Percentiles rank a stretch among this genome's conserved stretches.
These are phyloP conservation scores for Vaccinium darrowii DNA, from an alignment of 148 eudicot genomes.

Conservation along the genomic window DNA sequence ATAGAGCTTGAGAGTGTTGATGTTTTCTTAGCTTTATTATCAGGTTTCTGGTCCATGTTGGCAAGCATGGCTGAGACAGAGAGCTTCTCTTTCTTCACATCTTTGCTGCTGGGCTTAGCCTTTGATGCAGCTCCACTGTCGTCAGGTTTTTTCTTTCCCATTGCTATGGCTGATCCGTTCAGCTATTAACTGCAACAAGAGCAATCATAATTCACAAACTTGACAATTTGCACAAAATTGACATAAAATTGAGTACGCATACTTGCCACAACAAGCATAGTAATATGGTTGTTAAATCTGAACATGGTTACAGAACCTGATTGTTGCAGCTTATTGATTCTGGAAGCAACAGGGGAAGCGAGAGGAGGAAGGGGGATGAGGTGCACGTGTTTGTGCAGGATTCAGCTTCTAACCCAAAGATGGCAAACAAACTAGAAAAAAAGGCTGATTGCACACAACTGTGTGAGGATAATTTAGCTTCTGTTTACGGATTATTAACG, in stretches of 20 bases:
- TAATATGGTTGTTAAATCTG: too few species aligned
- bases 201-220: not conserved
- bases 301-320: too few species aligned
- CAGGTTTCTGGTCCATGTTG: conserved; percentile 38
- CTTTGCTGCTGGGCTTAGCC: conserved; percentile 32
- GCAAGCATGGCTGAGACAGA: conserved; percentile 46
- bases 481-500: not conserved
- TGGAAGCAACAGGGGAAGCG: not conserved
- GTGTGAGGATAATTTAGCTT: not conserved
- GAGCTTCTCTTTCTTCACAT: conserved; percentile 49
- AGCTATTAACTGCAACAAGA: conserved; percentile 1
- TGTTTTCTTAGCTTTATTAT: conserved; percentile 29
- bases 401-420: too few species aligned
- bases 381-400: too few species aligned
- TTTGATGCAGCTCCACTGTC: conserved; percentile 30
- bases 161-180: conserved; percentile 11
- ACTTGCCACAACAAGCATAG: not conserved
- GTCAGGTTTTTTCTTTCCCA: conserved; percentile 53
- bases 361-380: not conserved
- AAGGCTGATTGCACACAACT: not conserved
- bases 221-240: not conserved
- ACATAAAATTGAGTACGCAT: not conserved
- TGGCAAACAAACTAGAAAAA: not conserved
- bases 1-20: conserved; percentile 18
- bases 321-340: not conserved